phyloP scores from a whole-genome alignment of 176 grass and related monocot genomes.

The Musa beccarii region DNA sequence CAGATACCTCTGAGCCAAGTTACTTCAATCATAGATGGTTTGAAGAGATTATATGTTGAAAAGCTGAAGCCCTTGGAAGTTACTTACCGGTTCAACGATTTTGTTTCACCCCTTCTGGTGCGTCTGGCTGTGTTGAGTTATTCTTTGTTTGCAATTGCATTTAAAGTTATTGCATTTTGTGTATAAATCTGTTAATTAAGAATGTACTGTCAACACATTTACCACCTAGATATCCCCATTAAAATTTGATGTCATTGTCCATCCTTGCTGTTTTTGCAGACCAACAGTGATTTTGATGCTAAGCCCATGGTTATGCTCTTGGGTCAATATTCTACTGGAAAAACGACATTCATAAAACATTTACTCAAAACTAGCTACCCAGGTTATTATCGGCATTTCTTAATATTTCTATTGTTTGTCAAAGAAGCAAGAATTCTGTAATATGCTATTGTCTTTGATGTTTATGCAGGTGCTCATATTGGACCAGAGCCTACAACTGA shows the following conservation, averaged over 20 bases:
- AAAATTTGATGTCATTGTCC: too few relatives aligned
- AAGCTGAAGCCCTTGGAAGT: conserved; percentile 96
- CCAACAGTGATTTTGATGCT: conserved; percentile 95
- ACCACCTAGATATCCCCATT: too few relatives aligned
- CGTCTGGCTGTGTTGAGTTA: neutral
- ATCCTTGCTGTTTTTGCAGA: conserved; percentile 32
- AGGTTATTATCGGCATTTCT: conserved; percentile 35
- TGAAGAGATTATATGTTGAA: conserved; percentile 86
- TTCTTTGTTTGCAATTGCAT: too few relatives aligned
- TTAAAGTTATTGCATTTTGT: too few relatives aligned
- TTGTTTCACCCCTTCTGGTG: conserved; percentile 82
- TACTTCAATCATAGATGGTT: conserved; percentile 82
- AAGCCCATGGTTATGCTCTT: conserved; percentile 99
- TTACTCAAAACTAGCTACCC: conserved; percentile 73
- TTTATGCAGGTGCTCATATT: conserved; percentile 75
- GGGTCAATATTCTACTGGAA: conserved; percentile 94
- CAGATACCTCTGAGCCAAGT: conserved; percentile 82
- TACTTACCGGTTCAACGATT: conserved; percentile 95
- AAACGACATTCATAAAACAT: conserved; percentile 97
- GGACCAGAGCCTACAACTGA: conserved; percentile 95
- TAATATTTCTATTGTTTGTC: neutral
- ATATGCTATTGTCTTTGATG: neutral
- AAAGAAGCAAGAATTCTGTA: neutral
- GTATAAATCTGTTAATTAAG: too few relatives aligned
- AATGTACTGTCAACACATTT: too few relatives aligned